Conservation (phyloP, 805 yeast species). For the Myxozyma monticola region DNA sequence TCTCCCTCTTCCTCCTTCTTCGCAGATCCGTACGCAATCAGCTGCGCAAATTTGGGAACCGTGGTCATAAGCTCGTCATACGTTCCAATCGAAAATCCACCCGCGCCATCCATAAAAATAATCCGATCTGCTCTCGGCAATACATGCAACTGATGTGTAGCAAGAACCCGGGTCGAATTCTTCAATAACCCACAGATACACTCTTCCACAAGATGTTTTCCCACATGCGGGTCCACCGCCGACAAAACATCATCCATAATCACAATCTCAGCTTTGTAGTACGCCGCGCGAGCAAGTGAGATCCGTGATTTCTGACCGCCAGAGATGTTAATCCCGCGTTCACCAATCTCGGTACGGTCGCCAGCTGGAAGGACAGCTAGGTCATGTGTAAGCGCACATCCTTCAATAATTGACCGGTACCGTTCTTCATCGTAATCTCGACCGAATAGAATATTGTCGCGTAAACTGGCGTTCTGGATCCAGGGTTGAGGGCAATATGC, state of each 20-base stretch:
- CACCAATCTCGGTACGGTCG: slow-evolving; percentile 82
- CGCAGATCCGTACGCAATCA: slow-evolving; percentile 34
- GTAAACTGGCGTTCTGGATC: slow-evolving; percentile 79
- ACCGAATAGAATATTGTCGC: slow-evolving; percentile 75
- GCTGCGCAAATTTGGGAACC: slow-evolving; percentile 46
- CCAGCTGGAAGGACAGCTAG: slow-evolving; percentile 68
- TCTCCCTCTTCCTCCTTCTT: slow-evolving; percentile 26
- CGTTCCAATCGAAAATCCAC: slow-evolving; percentile 57
- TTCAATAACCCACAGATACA: slow-evolving; percentile 63
- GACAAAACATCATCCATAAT: slow-evolving; percentile 78
- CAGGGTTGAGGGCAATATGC: slow-evolving; percentile 71
- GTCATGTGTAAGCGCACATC: slow-evolving; percentile 69
- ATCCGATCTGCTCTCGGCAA: slow-evolving; percentile 71
- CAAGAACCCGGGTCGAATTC: slow-evolving; percentile 66
- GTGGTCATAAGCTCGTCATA: slow-evolving; percentile 51
- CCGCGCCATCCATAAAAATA: slow-evolving; percentile 63
- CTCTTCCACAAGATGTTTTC: slow-evolving; percentile 67
- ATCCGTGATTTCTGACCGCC: slow-evolving; percentile 93
- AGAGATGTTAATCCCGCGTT: slow-evolving; percentile 80
- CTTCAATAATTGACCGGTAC: slow-evolving; percentile 57
- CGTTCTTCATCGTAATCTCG: slow-evolving; percentile 48
- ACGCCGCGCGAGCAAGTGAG: slow-evolving; percentile 78
- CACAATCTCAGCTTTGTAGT: slow-evolving; percentile 62
- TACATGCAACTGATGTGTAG: slow-evolving; percentile 80
- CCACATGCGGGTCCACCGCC: slow-evolving; percentile 88